Base-by-base conservation (phyloP, 2,329 filamentous ascomycete genomes). In the Alternaria novae-zelandiae region DNA sequence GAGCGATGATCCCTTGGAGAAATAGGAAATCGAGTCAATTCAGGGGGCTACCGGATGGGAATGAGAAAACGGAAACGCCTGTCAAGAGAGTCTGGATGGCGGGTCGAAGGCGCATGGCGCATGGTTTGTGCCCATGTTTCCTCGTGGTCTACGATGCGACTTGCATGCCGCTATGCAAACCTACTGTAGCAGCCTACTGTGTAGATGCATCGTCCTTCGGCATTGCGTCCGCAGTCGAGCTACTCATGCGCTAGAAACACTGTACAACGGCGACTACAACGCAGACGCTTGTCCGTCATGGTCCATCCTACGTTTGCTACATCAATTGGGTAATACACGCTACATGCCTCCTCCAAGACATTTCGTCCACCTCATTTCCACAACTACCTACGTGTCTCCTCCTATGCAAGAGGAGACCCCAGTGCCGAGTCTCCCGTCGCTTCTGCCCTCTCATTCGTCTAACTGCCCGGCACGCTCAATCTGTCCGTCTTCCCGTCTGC, bases 391-490 rank as follows among this genome's bases (percentile, higher is more conserved):
- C 66, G 54, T 63, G 59, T 64, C 59, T 57, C 47, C 57, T 55
- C 44, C 58, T 21, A 57, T 70, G 64, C 66, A 65, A 46, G 54
- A 17, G 46, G 32, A 23, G 36, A 56, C 46, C 62, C 61, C 60
- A 46, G 61, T 57, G 60, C 62, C 57, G 59, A 63, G 61, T 63
- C 63, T 46, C 55, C n/a, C 13, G 21, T 30, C 54, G n/a, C 51
- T 57, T 66, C 54, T 47, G 17, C 26, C 32, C 20, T 23, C 58
- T 26, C 28, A 69, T 67, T 70, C 65, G 65, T 49, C 56, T 20
- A 57, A n/a, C 21, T 12, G 49, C 25, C 15, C 23, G 13, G n/a
- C 43, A 50, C 55, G 66, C 64, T 58, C 63, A 59, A 65, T 67
- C 51, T 58, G 59, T 41, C 30, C 26, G 9, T 45, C 28, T 44